Base-by-base conservation (phyloP, 2,329 filamentous ascomycete genomes). In the Apiospora marii region DNA sequence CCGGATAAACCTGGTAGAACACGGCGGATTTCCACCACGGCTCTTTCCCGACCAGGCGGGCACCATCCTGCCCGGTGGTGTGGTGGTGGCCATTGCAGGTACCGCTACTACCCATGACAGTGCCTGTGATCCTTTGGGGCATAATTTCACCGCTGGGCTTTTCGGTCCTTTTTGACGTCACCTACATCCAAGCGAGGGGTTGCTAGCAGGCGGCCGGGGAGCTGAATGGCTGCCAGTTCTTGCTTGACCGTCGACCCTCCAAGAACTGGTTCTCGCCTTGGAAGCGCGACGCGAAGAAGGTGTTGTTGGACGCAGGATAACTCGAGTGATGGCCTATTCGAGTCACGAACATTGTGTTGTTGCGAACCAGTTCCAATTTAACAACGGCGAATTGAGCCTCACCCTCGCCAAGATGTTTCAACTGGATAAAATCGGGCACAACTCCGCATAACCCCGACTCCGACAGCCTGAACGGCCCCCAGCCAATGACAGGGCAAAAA, bases 1-100 rank as follows among this genome's bases (percentile, higher is more conserved):
- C 87, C 3, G 89, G 89, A 73, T 90, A 91, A 69, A 91, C 85
- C 78, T 89, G 86, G 69, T 85, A 87, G 69, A 86, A 84, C 12
- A 82, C 81, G 0, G 84, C 83, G 34, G 84, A 82, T 74, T 86
- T 87, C 85, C 85, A 87, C 83, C 83, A 86, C 0, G 82, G 80
- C 44, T 83, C 75, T 37, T 81, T 83, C 13, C 68, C 68, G n/a
- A 70, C 4, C 12, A 70, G 68, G 30, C 48, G 46, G 22, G 12
- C 30, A 41, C 68, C 68, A 37, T 53, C 58, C 34, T 70, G 46
- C 48, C 58, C 48, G 13, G 58, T 64, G 30, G 46, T 70, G 48
- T 70, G 48, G 34, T 44, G 68, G n/a, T 51, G 27, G n/a, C 48
- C 68, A 51, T 70, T 58, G 68, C 46, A 53, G 30, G 67, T 68